Percentiles rank a stretch among this genome's conserved stretches.
Evolutionary conservation across 1,284 basidiomycete genomes (phyloP).

Genomic region (Tilletia caries): DNA sequence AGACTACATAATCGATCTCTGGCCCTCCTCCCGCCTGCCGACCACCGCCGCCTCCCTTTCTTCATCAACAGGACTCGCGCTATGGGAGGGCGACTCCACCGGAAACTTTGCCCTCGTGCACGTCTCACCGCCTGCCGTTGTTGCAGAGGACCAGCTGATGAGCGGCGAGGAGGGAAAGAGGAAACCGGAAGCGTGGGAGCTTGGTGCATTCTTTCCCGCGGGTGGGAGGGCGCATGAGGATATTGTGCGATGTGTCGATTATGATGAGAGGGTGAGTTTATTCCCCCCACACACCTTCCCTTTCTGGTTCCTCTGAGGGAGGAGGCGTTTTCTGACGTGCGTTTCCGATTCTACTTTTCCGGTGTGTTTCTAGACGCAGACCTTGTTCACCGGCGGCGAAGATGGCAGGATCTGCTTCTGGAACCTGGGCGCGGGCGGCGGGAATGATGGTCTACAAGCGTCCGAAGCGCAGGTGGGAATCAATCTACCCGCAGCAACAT

Average conservation of each 20-base stretch:
- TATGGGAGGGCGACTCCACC: constrained; percentile 2
- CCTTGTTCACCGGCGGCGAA: constrained; percentile 39
- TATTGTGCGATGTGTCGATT: constrained; percentile 37
- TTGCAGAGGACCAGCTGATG: neutral
- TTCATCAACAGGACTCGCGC: neutral
- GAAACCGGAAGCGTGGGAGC: constrained; percentile 26
- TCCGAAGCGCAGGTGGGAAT: neutral
- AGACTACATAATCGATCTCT: constrained; percentile 48
- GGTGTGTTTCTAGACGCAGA: constrained; percentile 14
- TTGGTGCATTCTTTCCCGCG: constrained; percentile 9
- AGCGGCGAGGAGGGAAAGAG: constrained; percentile 25
- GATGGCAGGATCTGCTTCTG: constrained; percentile 41
- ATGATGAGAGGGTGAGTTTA: constrained; percentile 19
- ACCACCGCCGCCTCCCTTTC: neutral
- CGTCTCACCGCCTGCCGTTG: neutral
- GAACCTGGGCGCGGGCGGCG: neutral
- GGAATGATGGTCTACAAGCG: neutral
- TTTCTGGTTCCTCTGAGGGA: too few species aligned
- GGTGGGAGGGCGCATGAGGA: constrained; percentile 33
- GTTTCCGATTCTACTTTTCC: neutral
- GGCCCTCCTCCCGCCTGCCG: constrained; percentile 12
- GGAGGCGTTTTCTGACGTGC: too few species aligned
- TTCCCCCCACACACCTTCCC: too few species aligned
- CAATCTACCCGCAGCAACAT: neutral
- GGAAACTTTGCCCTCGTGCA: constrained; percentile 21